phyloP scores from a whole-genome alignment of 352 stramenopile genomes.

The Phytophthora europaea region DNA sequence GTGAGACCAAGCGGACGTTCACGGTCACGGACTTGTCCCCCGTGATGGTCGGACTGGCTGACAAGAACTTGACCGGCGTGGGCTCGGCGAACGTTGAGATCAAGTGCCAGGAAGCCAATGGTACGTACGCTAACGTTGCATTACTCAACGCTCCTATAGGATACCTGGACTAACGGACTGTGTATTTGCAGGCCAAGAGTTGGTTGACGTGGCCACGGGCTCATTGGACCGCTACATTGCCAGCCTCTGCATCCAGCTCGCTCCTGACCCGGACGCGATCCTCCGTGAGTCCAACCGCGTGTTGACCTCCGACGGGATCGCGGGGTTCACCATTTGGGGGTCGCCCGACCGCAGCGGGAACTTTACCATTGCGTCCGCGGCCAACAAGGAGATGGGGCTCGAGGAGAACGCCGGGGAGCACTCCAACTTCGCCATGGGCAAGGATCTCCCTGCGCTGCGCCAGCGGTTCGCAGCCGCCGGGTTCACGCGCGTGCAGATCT shows the following conservation, averaged over 20 bases:
- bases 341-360: slow-evolving; percentile 51
- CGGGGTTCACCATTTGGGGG: slow-evolving; percentile 71
- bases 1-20: slow-evolving; percentile 38
- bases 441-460: slow-evolving; percentile 49
- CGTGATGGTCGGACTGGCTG: slow-evolving; percentile 51
- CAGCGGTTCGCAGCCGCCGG: slow-evolving; percentile 40
- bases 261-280: slow-evolving; percentile 57
- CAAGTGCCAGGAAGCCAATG: slow-evolving; percentile 51
- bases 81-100: slow-evolving; percentile 21
- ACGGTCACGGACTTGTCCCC: slow-evolving; percentile 56
- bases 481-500: slow-evolving; percentile 53
- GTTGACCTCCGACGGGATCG: slow-evolving; percentile 45
- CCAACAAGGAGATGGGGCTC: slow-evolving; percentile 47
- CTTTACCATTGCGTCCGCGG: slow-evolving; percentile 39
- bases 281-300: slow-evolving; percentile 58
- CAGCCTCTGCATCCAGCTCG: slow-evolving; percentile 60
- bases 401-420: slow-evolving; percentile 41
- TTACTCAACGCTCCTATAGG: no score
- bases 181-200: slow-evolving; percentile 47
- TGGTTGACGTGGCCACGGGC: slow-evolving; percentile 34
- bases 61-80: slow-evolving; percentile 38
- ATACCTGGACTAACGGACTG: no score
- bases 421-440: slow-evolving; percentile 58
- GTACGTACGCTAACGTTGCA: slow-evolving; percentile 2
- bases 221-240: slow-evolving; percentile 65